These are phyloP conservation scores for Haplosporangium sp. DNA, from an alignment of 371 early-diverging fungal genomes.

Conservation along the genomic window DNA sequence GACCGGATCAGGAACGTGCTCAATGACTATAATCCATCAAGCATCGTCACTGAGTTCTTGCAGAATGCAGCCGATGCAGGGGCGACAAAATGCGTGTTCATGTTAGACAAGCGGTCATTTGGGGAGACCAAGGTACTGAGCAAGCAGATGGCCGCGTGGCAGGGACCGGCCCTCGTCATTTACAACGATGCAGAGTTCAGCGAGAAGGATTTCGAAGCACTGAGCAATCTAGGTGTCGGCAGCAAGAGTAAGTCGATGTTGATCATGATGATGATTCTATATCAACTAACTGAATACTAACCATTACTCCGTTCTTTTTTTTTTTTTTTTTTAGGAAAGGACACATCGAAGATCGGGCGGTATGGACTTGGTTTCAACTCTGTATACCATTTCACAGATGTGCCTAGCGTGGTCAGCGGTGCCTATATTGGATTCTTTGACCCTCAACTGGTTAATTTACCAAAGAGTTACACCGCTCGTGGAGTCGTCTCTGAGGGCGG, in stretches of 20 bases:
- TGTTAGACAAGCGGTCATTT: slow-evolving; percentile 29
- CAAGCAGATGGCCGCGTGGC: slow-evolving; percentile 48
- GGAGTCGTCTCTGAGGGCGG: slow-evolving; percentile 19
- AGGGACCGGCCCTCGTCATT: slow-evolving; percentile 55
- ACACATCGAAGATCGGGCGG: slow-evolving; percentile 46
- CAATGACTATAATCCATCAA: slow-evolving; percentile 46
- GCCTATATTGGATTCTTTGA: slow-evolving; percentile 50
- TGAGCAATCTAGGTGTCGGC: slow-evolving; percentile 48
- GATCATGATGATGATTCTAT: not conserved
- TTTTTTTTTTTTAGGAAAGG: slow-evolving; percentile 7
- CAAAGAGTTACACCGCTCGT: not conserved
- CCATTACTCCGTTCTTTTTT: not conserved
- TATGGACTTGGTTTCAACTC: slow-evolving; percentile 57
- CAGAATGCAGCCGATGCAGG: slow-evolving; percentile 61
- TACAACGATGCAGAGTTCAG: slow-evolving; percentile 54
- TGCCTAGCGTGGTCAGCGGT: slow-evolving; percentile 55
- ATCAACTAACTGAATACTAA: not conserved
- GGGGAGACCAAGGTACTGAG: slow-evolving; percentile 10
- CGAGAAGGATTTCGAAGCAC: slow-evolving; percentile 32
- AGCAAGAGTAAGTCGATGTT: slow-evolving; percentile 37
- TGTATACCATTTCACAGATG: slow-evolving; percentile 55
- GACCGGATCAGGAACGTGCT: slow-evolving; percentile 26
- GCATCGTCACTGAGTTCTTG: slow-evolving; percentile 50
- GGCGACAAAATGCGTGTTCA: slow-evolving; percentile 43
- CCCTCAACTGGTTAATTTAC: slow-evolving; percentile 34